A percentile compares a stretch with the other conserved stretches of the same genome.
phyloP scores from a whole-genome alignment of 2,329 filamentous ascomycete genomes.

The Thermochaetoides dissita region DNA sequence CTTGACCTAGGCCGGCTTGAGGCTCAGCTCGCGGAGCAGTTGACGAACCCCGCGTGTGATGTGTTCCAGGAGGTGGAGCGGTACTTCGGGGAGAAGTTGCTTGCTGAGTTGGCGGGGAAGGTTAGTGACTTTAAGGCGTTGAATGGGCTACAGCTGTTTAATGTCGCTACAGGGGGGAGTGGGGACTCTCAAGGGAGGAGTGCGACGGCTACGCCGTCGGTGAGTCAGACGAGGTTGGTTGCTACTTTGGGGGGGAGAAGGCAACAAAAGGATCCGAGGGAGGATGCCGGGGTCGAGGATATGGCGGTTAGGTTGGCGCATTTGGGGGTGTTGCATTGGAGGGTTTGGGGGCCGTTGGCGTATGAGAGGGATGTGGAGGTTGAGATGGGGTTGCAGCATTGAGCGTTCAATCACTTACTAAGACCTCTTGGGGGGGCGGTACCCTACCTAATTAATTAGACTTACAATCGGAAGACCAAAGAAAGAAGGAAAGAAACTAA shows the following conservation, averaged over 20 bases:
- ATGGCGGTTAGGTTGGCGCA: slow-evolving; percentile 70
- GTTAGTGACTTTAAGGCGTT: slow-evolving; percentile 40
- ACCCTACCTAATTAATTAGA: no score
- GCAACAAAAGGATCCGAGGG: slow-evolving; percentile 24
- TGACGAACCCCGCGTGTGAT: slow-evolving; percentile 29
- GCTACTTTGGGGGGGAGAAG: no score
- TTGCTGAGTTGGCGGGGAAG: slow-evolving; percentile 33
- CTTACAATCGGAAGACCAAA: no score
- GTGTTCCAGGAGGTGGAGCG: slow-evolving; percentile 36
- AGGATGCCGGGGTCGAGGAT: slow-evolving; percentile 45
- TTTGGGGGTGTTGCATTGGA: slow-evolving; percentile 75
- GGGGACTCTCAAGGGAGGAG: no score
- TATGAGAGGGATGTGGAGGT: slow-evolving; percentile 38
- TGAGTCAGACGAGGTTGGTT: no score
- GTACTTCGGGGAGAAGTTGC: slow-evolving; percentile 33
- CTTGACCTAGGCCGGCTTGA: slow-evolving; percentile 30
- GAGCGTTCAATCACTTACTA: no score
- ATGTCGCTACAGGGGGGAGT: slow-evolving; percentile 29
- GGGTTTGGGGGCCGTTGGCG: slow-evolving; percentile 67
- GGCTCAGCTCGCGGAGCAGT: slow-evolving; percentile 30
- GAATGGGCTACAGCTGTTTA: slow-evolving; percentile 39
- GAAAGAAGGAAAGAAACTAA: no score
- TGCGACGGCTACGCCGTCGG: no score
- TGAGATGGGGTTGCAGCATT: slow-evolving; percentile 5
- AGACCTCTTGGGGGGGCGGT: no score